Conservation (phyloP, 257 asterid genomes). For the Nicotiana noctiflora region DNA sequence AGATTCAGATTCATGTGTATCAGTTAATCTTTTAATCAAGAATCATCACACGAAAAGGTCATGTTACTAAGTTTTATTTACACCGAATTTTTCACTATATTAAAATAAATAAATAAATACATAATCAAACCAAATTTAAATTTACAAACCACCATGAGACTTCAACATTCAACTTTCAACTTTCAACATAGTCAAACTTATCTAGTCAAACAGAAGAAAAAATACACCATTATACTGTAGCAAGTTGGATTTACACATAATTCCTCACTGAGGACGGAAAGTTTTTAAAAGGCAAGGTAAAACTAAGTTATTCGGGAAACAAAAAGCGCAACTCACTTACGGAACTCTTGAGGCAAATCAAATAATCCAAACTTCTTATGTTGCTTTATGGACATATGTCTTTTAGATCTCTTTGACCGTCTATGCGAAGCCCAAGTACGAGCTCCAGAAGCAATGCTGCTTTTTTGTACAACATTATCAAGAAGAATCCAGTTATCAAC, state of each 20-base stretch:
- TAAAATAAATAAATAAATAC: neutral
- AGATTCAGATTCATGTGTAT: neutral
- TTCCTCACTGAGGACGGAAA: neutral
- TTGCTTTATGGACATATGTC: slow-evolving; percentile 63
- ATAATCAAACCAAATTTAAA: neutral
- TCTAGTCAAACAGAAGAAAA: neutral
- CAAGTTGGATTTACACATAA: neutral
- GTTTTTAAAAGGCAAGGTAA: neutral
- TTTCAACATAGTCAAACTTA: neutral
- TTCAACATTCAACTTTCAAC: neutral
- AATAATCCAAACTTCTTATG: slow-evolving; percentile 57
- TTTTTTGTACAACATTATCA: slow-evolving; percentile 61
- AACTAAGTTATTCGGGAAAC: neutral
- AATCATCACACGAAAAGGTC: neutral
- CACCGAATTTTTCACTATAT: neutral
- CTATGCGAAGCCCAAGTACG: slow-evolving; percentile 25
- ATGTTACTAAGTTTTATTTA: neutral
- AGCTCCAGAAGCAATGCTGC: slow-evolving; percentile 22
- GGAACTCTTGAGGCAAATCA: slow-evolving; percentile 55
- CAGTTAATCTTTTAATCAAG: neutral
- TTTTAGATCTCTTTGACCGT: slow-evolving; percentile 66
- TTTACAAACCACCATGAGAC: neutral
- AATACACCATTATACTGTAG: neutral
- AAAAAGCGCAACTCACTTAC: slow-evolving; percentile 40
- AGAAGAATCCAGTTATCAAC: slow-evolving; percentile 74